Percentiles rank a stretch among this genome's conserved stretches.
These are phyloP conservation scores for Penicillium olsonii DNA, from an alignment of 2,329 filamentous ascomycete species.

Conservation along the genomic window DNA sequence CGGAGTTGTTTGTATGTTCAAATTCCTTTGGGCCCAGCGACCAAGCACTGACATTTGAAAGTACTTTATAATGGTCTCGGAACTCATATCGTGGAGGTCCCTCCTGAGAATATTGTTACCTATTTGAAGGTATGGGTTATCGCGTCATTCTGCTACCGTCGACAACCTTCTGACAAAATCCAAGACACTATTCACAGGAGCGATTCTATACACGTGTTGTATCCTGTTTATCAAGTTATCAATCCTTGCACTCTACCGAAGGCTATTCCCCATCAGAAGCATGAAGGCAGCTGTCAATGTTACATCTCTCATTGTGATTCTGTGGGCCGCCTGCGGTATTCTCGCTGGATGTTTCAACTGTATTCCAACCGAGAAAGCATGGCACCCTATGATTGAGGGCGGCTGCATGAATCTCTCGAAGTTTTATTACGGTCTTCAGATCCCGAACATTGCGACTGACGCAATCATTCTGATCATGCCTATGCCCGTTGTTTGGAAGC, in stretches of 20 bases:
- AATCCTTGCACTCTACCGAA: constrained; percentile 30
- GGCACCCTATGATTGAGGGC: constrained; percentile 23
- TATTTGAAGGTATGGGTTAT: constrained; percentile 23
- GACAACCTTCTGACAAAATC: neutral
- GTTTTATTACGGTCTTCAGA: constrained; percentile 30
- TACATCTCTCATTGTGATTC: constrained; percentile 21
- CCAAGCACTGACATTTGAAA: constrained; percentile 3
- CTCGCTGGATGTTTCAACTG: constrained; percentile 27
- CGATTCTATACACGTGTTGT: constrained; percentile 27
- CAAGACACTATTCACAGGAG: constrained; percentile 26
- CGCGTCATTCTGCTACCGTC: no score
- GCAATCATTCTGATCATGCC: constrained; percentile 31
- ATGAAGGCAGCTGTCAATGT: constrained; percentile 26
- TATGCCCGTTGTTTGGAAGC: constrained; percentile 26
- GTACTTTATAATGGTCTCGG: constrained; percentile 27
- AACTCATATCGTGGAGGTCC: constrained; percentile 22
- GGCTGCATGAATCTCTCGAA: constrained; percentile 29
- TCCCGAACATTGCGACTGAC: constrained; percentile 34
- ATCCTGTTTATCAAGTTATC: constrained; percentile 31
- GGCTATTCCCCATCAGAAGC: constrained; percentile 24
- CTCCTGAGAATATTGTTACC: constrained; percentile 17
- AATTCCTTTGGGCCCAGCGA: neutral
- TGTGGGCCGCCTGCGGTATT: constrained; percentile 28
- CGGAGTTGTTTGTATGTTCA: constrained; percentile 24
- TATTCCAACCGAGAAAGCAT: constrained; percentile 28